A percentile compares a stretch with the other conserved stretches of the same genome.
These are phyloP conservation scores for Albophoma yamanashiensis DNA, from an alignment of 2,329 filamentous ascomycete genomes.

Conservation along the genomic window DNA sequence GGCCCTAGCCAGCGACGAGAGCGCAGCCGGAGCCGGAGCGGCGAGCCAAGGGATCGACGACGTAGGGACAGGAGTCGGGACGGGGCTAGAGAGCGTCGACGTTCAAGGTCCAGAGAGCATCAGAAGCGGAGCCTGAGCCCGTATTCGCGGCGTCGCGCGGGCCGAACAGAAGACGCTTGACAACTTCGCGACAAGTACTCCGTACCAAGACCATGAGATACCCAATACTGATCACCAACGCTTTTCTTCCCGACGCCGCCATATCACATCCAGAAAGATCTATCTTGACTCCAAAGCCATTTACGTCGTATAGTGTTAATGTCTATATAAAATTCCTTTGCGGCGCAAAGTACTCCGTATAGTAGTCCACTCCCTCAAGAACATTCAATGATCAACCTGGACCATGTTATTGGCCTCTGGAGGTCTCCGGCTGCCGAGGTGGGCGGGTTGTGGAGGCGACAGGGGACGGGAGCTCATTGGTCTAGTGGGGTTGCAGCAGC, in stretches of 20 bases:
- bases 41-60: constrained; percentile 1
- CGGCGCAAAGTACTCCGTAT: no score
- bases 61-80: constrained; percentile 8
- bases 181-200: not conserved
- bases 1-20: constrained; percentile 5
- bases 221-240: not conserved
- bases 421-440: not conserved
- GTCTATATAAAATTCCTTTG: not conserved
- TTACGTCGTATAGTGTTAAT: not conserved
- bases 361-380: no score
- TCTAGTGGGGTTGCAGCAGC: not conserved
- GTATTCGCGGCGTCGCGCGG: not conserved
- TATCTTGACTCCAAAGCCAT: not conserved
- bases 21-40: constrained; percentile 8
- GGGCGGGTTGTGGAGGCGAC: not conserved
- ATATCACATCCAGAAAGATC: not conserved
- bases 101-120: constrained; percentile 11
- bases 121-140: constrained; percentile 4
- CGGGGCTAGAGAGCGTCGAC: constrained; percentile 11
- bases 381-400: no score
- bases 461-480: not conserved
- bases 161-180: not conserved
- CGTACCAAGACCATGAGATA: not conserved
- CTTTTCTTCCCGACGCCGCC: not conserved
- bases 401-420: no score